Conservation (phyloP, 192 early-diverging fungal genomes). For the Coemansia sp. region DNA sequence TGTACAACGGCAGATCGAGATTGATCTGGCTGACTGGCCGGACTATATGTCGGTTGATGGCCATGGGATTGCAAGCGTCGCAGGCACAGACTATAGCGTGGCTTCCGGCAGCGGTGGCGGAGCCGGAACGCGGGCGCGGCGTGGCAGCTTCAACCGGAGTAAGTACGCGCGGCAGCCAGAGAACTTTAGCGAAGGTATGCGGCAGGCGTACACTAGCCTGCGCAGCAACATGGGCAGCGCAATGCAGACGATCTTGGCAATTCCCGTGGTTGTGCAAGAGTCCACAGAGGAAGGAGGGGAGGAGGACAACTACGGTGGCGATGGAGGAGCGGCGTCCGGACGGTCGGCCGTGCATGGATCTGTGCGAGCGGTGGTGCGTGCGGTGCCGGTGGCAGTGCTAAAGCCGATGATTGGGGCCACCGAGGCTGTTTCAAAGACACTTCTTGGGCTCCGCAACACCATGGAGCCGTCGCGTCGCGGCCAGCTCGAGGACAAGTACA, state of each 20-base stretch:
- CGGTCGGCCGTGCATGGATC: constrained; percentile 60
- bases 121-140: constrained; percentile 10
- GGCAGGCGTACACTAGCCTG: constrained; percentile 79
- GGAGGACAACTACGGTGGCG: constrained; percentile 18
- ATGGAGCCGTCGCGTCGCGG: constrained; percentile 80
- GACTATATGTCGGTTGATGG: constrained; percentile 50
- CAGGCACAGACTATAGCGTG: constrained; percentile 10
- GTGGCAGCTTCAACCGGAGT: constrained; percentile 59
- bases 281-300: constrained; percentile 26
- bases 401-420: constrained; percentile 96
- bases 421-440: constrained; percentile 88
- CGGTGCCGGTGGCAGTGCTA: constrained; percentile 86
- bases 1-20: constrained; percentile 8
- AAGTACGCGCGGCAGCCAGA: constrained; percentile 86
- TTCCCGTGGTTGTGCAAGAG: constrained; percentile 83
- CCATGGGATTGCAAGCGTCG: constrained; percentile 9
- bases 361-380: constrained; percentile 54
- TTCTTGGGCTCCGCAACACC: constrained; percentile 88
- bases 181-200: constrained; percentile 83
- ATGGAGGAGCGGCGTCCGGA: constrained; percentile 32
- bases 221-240: constrained; percentile 80
- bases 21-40: constrained; percentile 53
- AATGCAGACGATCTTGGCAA: constrained; percentile 85
- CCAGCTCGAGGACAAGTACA: constrained; percentile 78
- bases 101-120: constrained; percentile 12